phyloP scores from a whole-genome alignment of 257 asterid genomes.

The Solanum virginianum region DNA sequence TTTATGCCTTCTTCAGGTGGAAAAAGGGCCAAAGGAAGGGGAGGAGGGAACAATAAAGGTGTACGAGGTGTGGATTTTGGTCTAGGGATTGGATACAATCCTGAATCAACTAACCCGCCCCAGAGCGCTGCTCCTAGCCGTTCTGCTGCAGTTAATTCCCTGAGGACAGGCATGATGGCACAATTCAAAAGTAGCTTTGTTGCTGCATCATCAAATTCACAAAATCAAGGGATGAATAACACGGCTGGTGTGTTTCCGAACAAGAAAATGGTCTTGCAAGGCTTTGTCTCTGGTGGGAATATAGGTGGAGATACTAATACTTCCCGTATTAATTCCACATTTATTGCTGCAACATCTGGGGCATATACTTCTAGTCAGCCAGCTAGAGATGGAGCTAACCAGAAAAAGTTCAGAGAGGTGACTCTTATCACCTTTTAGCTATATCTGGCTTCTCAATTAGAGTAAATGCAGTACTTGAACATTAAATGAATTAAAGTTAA shows the following conservation, averaged over 20 bases:
- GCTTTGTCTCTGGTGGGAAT: constrained; percentile 95
- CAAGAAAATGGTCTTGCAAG: constrained; percentile 49
- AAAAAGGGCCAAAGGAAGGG: constrained; percentile 86
- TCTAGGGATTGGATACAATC: constrained; percentile 79
- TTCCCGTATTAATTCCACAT: constrained; percentile 24
- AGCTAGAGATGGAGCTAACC: constrained; percentile 25
- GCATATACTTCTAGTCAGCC: constrained; percentile 14
- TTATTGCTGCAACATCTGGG: constrained; percentile 24
- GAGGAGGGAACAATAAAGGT: constrained; percentile 68
- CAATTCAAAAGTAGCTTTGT: constrained; percentile 77
- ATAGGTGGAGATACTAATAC: constrained; percentile 66
- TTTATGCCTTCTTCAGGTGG: constrained; percentile 50
- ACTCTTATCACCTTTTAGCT: neutral
- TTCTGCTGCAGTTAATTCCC: constrained; percentile 55
- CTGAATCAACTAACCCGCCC: constrained; percentile 38
- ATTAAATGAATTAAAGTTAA: neutral
- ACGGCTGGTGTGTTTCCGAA: constrained; percentile 26
- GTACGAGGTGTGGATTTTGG: constrained; percentile 96
- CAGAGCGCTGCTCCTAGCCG: constrained; percentile 42
- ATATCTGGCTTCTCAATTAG: neutral
- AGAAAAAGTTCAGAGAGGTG: constrained; percentile 47
- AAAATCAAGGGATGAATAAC: constrained; percentile 37
- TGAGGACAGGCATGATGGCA: constrained; percentile 69
- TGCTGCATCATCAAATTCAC: constrained; percentile 79
- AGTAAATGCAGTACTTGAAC: neutral